Evolutionary conservation across 2,329 filamentous ascomycete species (phyloP).

Genomic region (Neoarthrinium moseri): DNA sequence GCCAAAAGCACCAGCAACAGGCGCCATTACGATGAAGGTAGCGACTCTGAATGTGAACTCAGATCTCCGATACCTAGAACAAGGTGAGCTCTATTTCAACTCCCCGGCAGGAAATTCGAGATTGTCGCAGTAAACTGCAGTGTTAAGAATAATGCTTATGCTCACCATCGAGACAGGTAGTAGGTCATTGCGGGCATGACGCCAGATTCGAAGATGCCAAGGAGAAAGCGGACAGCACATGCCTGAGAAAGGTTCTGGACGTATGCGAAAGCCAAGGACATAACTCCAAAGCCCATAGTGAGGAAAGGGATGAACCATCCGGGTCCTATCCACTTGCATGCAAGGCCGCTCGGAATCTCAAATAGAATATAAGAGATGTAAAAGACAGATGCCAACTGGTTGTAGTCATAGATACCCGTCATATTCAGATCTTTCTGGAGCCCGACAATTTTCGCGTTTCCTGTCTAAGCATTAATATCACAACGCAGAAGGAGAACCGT

Average conservation of each 20-base stretch:
- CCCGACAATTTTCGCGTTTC: constrained; percentile 67
- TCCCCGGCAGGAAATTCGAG: too few species aligned
- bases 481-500: neutral
- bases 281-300: constrained; percentile 61
- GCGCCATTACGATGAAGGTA: constrained; percentile 69
- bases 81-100: neutral
- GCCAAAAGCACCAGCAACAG: constrained; percentile 69
- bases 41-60: constrained; percentile 68
- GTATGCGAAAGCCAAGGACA: constrained; percentile 65
- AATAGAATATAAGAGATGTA: constrained; percentile 74
- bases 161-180: constrained; percentile 64
- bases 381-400: constrained; percentile 65
- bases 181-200: constrained; percentile 75
- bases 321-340: constrained; percentile 70
- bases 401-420: constrained; percentile 62
- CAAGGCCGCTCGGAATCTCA: constrained; percentile 67
- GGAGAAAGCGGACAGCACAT: constrained; percentile 64
- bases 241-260: constrained; percentile 51
- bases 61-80: constrained; percentile 52
- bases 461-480: constrained; percentile 30
- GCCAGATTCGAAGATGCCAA: constrained; percentile 70
- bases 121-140: too few species aligned
- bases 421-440: constrained; percentile 62
- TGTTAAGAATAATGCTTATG: neutral
- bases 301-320: constrained; percentile 68